Conservation (phyloP, 345 rosid genomes). For the Stellera chamaejasme region DNA sequence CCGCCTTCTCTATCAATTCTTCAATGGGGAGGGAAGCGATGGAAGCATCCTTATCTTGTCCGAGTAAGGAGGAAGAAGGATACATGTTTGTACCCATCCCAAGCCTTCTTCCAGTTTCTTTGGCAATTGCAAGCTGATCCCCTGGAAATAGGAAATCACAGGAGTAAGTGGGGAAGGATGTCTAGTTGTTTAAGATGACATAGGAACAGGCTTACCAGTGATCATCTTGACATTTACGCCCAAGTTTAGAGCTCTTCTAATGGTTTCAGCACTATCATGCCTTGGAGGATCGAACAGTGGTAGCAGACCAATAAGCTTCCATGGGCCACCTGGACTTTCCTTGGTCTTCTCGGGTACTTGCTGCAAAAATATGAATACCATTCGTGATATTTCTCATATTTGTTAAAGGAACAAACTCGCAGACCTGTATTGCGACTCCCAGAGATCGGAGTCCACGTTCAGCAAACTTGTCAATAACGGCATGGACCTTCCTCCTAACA, state of each 20-base stretch:
- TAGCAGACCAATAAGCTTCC: slow-evolving; percentile 76
- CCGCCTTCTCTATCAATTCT: slow-evolving; percentile 91
- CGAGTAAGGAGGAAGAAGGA: slow-evolving; percentile 83
- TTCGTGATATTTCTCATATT: not conserved
- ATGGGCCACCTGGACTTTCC: slow-evolving; percentile 73
- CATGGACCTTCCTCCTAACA: slow-evolving; percentile 58
- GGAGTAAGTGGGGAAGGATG: not conserved
- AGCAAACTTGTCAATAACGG: slow-evolving; percentile 80
- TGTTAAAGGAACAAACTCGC: slow-evolving; percentile 2
- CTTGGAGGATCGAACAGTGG: slow-evolving; percentile 96
- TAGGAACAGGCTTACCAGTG: slow-evolving; percentile 41
- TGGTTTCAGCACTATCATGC: slow-evolving; percentile 96
- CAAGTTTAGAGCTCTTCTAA: slow-evolving; percentile 81
- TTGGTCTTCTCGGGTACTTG: slow-evolving; percentile 75
- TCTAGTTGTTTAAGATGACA: not conserved
- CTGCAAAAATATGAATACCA: slow-evolving; percentile 25
- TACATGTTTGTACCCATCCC: slow-evolving; percentile 99
- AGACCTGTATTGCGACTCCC: slow-evolving; percentile 87
- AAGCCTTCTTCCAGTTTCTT: slow-evolving; percentile 94
- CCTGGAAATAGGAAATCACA: slow-evolving; percentile 29
- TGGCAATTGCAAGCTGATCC: slow-evolving; percentile 90
- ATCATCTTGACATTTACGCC: slow-evolving; percentile 95
- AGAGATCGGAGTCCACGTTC: slow-evolving; percentile 92
- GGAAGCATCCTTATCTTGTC: slow-evolving; percentile 73
- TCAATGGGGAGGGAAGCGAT: slow-evolving; percentile 75